These are phyloP conservation scores for Cercospora nicotianae DNA, from an alignment of 2,329 filamentous ascomycete genomes.

Conservation along the genomic window DNA sequence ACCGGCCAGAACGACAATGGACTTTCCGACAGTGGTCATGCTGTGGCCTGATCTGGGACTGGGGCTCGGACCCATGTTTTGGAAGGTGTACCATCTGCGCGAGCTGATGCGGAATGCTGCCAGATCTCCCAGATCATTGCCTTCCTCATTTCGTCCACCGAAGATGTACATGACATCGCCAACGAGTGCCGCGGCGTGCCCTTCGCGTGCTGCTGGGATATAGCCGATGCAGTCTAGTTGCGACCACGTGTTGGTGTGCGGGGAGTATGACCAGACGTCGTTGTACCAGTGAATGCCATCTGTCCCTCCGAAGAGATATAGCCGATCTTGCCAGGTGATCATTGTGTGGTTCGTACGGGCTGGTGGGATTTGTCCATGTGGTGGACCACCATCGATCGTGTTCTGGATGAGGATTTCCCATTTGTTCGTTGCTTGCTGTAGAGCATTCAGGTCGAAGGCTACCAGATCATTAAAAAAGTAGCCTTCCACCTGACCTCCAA, in stretches of 20 bases:
- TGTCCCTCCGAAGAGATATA: slow-evolving; percentile 97
- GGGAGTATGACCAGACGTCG: slow-evolving; percentile 96
- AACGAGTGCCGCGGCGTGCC: slow-evolving; percentile 88
- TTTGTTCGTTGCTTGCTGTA: slow-evolving; percentile 85
- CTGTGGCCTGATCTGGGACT: slow-evolving; percentile 93
- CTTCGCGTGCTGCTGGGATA: slow-evolving; percentile 89
- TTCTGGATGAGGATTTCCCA: slow-evolving; percentile 92
- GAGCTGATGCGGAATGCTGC: slow-evolving; percentile 82
- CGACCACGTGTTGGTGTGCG: slow-evolving; percentile 76
- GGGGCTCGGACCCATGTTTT: slow-evolving; percentile 97
- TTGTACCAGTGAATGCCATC: slow-evolving; percentile 98
- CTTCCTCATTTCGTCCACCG: slow-evolving; percentile 91
- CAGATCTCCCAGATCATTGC: slow-evolving; percentile 85
- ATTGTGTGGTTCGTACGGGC: slow-evolving; percentile 93
- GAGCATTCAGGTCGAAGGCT: slow-evolving; percentile 90
- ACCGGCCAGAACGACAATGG: slow-evolving; percentile 86
- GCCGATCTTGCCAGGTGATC: slow-evolving; percentile 86
- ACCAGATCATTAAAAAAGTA: slow-evolving; percentile 97
- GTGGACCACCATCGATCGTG: slow-evolving; percentile 61
- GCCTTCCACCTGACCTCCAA: slow-evolving; percentile 95
- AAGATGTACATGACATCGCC: slow-evolving; percentile 99
- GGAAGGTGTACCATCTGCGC: slow-evolving; percentile 96
- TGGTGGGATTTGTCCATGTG: slow-evolving; percentile 70
- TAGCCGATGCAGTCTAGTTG: slow-evolving; percentile 96
- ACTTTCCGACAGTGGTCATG: slow-evolving; percentile 93